Evolutionary conservation across 305 asterid genomes (phyloP), one percentile per base, ranked within the genome.

Genomic region (Andrographis paniculata): DNA sequence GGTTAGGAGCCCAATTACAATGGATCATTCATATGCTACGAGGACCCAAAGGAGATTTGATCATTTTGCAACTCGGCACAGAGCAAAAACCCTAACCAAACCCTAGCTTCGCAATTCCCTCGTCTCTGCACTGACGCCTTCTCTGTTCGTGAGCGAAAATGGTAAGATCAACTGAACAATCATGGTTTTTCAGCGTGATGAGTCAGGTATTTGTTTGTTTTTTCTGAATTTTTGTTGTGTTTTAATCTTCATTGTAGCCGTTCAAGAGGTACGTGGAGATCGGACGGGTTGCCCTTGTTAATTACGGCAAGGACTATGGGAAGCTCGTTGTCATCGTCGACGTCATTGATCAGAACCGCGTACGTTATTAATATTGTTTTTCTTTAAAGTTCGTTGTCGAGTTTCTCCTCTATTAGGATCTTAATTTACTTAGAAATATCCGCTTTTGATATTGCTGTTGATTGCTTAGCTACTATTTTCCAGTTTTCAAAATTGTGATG

Each of bases 251-350:
- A 8, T 31, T 65, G 53, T 37, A 80, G 95, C 87, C 93, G 67
- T 78, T 84, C 84, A 84, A 84, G 79, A 76, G 95, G 63, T 84
- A 66, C 59, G 85, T 84, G 42, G 92, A 84, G 86, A 75, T 80
- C 55, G 94, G 93, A 41, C 71, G 94, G 59, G 93, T 84, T 0
- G 93, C 81, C 21, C 76, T 84, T 13, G 77, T 80, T 58, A 84
- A 84, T 59, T 84, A 74, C 59, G 93, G 88, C 10, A 69, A 84
- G 63, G 95, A 84, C 49, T 84, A 80, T 43, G 93, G 93, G 13
- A 66, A 50, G 66, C 87, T 84, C 2, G 89, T 81, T 14, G 93
- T 84, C 55, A 84, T 81, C 23, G 95, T 81, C 22, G 95, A 80
- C 28, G 93, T 84, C 59, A 68, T 84, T 59, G 89, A 84, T 53